Base-by-base conservation (phyloP, 164 flowering plant genomes). In the Magnolia changhungtana region DNA sequence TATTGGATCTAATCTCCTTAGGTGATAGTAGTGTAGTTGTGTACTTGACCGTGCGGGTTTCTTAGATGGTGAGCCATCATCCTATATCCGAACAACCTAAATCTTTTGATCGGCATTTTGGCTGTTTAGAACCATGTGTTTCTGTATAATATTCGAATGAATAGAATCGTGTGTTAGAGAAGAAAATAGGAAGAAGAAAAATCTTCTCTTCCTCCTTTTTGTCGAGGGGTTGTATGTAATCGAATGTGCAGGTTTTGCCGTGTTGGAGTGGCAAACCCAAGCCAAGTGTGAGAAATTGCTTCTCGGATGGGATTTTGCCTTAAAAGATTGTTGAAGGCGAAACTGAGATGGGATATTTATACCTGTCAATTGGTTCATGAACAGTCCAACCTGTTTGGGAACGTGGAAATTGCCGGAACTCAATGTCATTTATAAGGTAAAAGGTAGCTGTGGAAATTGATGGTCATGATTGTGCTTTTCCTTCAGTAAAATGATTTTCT, bases 331-430 rank as follows among this genome's bases (percentile, higher is more conserved):
- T 63, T 63, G n/a, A n/a, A 63, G 65, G 65, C 19, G 8, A 16
- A 19, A 63, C 20, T 63, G 65, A 63, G 20, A 63, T 7, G 0
- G 3, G 65, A 63, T 6, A 63, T 19, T 63, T 18, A 63, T 63
- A n/a, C 65, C 65, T 21, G 65, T 63, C 65, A 63, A 63, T 63
- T 63, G 65, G 20, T 63, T 63, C 65, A 63, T 18, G 65, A 21
- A 63, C 23, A 63, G 16, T 37, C 6, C 45, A 37, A 37, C 45
- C 45, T 37, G 45, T 37, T 37, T 0, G 45, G 45, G 45, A 37
- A 5, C 45, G 45, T 37, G 45, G 45, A 37, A 37, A 37, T 3
- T 5, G 45, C 7, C 2, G 7, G 45, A 37, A 37, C 45, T 37
- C 45, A 3, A 37, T 37, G 45, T 37, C 7, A 37, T 37, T 37